Evolutionary conservation across 768 basidiomycete genomes (phyloP).

Genomic region (Boletus edulis): DNA sequence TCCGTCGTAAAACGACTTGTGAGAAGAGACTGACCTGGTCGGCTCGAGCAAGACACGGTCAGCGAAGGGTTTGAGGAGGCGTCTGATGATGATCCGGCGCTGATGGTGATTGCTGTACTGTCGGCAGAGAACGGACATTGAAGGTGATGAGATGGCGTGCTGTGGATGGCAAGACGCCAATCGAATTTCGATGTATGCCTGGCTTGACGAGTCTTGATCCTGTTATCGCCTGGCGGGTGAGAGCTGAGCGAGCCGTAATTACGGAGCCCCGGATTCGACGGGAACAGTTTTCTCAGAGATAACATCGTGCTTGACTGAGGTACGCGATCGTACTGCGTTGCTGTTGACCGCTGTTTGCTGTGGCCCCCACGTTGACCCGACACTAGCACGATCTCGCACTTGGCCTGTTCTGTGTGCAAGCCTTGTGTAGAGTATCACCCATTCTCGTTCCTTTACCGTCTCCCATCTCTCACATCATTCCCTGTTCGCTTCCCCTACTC

Average conservation of each 20-base stretch:
- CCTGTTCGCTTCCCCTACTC: background rate
- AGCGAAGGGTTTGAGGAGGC: too few relatives aligned
- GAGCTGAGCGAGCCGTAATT: too few relatives aligned
- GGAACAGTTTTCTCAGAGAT: slow-evolving; percentile 3
- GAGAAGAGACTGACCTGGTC: background rate
- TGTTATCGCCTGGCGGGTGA: too few relatives aligned
- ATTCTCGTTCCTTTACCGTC: background rate
- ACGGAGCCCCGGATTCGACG: background rate
- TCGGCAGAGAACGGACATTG: too few relatives aligned
- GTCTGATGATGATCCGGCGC: too few relatives aligned
- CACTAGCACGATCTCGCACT: slow-evolving; percentile 8
- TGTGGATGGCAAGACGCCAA: too few relatives aligned
- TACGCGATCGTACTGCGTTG: background rate
- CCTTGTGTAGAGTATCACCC: slow-evolving; percentile 8
- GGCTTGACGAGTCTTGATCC: too few relatives aligned
- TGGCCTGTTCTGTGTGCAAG: slow-evolving; percentile 17
- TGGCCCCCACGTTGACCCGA: background rate
- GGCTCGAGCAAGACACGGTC: too few relatives aligned
- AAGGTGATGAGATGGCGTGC: too few relatives aligned
- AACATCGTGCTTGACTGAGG: background rate
- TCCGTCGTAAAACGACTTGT: slow-evolving; percentile 5
- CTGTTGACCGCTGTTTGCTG: slow-evolving; percentile 26
- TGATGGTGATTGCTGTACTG: too few relatives aligned
- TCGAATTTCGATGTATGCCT: too few relatives aligned
- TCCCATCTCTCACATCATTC: background rate